Evolutionary conservation across 2,329 filamentous ascomycete genomes (phyloP), one percentile per base, ranked within the genome.

Genomic region (Apiospora aurea): DNA sequence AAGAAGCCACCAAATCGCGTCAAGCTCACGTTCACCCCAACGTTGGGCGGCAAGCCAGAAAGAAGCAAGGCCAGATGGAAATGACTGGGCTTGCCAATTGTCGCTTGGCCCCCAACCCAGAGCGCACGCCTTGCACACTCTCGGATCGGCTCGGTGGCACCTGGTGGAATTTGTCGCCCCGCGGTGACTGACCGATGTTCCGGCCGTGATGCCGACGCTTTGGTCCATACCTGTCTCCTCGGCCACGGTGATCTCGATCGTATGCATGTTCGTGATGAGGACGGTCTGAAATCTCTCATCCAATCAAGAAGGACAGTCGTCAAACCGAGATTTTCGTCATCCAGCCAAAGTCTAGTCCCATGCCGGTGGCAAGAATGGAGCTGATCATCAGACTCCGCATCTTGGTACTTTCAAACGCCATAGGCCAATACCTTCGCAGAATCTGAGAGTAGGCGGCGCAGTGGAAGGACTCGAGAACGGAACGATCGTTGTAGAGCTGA

Each of bases 381-480:
- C 94, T 97, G 77, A 98, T 98, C 92, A 98, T 96, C 8, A 97
- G 85, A 76, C 92, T 93, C 71, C 96, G 91, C 88, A 98, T 94
- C 72, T 91, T 91, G 67, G 88, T 87, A 77, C 96, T 92, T 74
- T 92, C 88, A 76, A 97, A 97, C 1, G 92, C 93, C 4, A 89
- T 86, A 0, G 95, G 94, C 96, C 96, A 99, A 81, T 98, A 92
- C 68, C 95, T 90, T 69, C 96, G 92, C 57, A 99, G 88, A 53
- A 99, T 97, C 79, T 98, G 96, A 0, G 95, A 98, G 79, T 96
- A 99, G 2, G 96, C 96, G 0, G 96, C 96, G 79, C 96, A 98
- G 80, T 99, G 96, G 78, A 98, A 99, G 0, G 96, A 97, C 82
- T 99, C 96, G 49, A 99, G 87, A 21, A 99, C 96, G 0, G 96